Evolutionary conservation across 2,329 filamentous ascomycete species (phyloP).

Genomic region (Coniochaeta ligniaria): DNA sequence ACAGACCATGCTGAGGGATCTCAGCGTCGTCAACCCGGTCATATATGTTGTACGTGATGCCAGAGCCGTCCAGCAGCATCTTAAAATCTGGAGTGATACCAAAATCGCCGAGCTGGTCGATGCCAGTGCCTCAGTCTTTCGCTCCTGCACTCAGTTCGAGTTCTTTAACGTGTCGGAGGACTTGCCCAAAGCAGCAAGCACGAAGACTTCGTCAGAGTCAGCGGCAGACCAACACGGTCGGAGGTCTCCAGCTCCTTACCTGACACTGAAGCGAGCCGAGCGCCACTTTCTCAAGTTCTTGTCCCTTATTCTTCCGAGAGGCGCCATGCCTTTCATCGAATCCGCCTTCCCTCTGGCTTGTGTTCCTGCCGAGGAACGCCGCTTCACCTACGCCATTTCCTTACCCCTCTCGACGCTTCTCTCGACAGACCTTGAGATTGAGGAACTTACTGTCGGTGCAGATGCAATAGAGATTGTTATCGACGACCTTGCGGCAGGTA

Average conservation of each 20-base stretch:
- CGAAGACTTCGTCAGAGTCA: conserved; percentile 13
- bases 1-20: conserved; percentile 53
- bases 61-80: conserved; percentile 55
- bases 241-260: conserved; percentile 46
- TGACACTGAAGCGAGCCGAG: conserved; percentile 62
- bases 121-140: conserved; percentile 50
- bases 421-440: conserved; percentile 47
- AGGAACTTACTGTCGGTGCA: conserved; percentile 57
- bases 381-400: conserved; percentile 61
- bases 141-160: conserved; percentile 64
- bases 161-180: conserved; percentile 68
- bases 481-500: conserved; percentile 25
- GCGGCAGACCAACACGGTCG: conserved; percentile 23
- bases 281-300: conserved; percentile 64
- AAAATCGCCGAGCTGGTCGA: conserved; percentile 53
- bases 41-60: conserved; percentile 63
- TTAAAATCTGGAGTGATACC: conserved; percentile 46
- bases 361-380: conserved; percentile 51
- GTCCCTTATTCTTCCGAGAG: conserved; percentile 48
- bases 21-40: conserved; percentile 59
- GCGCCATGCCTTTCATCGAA: conserved; percentile 50
- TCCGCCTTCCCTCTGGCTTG: conserved; percentile 59
- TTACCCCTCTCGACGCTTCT: conserved; percentile 52
- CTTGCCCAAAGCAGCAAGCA: conserved; percentile 17
- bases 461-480: conserved; percentile 61